Conservation (phyloP, 805 yeast genomes). For the Cyberlindnera xylosilytica region DNA sequence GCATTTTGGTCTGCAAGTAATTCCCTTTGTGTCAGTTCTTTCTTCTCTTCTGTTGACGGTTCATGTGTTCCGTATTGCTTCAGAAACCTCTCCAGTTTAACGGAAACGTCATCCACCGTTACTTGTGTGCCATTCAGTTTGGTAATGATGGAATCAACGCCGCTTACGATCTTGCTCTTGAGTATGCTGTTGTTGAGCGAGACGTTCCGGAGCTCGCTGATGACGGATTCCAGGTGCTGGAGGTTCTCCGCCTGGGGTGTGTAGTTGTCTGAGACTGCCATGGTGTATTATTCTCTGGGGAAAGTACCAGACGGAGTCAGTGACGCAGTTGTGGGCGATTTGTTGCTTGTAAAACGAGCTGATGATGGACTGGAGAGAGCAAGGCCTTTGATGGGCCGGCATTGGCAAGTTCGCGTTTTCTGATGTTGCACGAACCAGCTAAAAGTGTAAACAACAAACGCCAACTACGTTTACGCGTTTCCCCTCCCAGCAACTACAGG, state of each 20-base stretch:
- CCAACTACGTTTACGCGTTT: background rate
- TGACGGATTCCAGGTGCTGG: slow-evolving; percentile 16
- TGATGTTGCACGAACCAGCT: slow-evolving; percentile 2
- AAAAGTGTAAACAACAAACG: background rate
- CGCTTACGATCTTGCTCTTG: slow-evolving; percentile 16
- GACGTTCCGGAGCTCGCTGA: slow-evolving; percentile 10
- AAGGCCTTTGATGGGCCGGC: background rate
- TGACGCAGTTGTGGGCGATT: too few relatives aligned
- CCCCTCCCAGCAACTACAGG: too few relatives aligned
- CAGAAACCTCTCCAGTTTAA: slow-evolving; percentile 13
- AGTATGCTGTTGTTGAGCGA: slow-evolving; percentile 4
- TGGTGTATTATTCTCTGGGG: background rate
- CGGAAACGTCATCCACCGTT: slow-evolving; percentile 8
- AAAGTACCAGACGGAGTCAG: background rate
- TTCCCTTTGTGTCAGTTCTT: slow-evolving; percentile 5
- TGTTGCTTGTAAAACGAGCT: too few relatives aligned
- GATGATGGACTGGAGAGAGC: too few relatives aligned
- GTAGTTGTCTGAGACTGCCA: slow-evolving; percentile 19
- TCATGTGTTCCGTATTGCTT: slow-evolving; percentile 1
- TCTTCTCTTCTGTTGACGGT: background rate
- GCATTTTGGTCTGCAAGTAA: slow-evolving; percentile 16
- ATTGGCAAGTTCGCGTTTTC: background rate
- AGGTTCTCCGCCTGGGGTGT: slow-evolving; percentile 26
- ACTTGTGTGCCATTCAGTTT: slow-evolving; percentile 14
- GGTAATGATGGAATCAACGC: slow-evolving; percentile 18